Conservation (phyloP, 2,329 filamentous ascomycete species). For the Fusarium vanettenii region DNA sequence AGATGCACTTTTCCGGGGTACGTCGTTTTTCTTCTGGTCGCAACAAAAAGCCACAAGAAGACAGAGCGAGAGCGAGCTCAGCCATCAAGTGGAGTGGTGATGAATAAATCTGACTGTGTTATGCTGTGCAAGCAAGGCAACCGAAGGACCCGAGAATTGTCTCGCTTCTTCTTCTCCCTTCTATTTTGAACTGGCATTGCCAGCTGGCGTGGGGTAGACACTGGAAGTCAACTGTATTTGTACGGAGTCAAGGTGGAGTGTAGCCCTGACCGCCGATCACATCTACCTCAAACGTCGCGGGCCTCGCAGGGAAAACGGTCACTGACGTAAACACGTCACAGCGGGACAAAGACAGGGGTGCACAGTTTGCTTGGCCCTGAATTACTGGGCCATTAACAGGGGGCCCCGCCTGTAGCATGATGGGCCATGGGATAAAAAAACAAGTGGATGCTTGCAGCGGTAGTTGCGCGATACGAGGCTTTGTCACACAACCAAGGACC, state of each 20-base stretch:
- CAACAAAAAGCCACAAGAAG: not conserved
- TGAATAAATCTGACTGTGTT: not conserved
- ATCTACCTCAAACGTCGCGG: not conserved
- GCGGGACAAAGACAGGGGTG: not conserved
- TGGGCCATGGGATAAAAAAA: not conserved
- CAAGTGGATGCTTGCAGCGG: not conserved
- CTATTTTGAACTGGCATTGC: not conserved
- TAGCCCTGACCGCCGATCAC: not conserved
- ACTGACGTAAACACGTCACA: constrained; percentile 3
- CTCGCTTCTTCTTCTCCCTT: not conserved
- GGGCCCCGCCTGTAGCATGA: not conserved
- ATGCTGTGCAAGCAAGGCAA: not conserved
- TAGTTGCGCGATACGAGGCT: constrained; percentile 4
- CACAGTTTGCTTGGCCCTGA: not conserved
- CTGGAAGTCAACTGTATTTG: constrained; percentile 4
- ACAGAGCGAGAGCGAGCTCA: not conserved
- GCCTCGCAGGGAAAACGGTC: not conserved
- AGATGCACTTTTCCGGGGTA: not conserved
- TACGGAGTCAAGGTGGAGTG: constrained; percentile 11
- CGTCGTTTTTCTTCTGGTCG: not conserved
- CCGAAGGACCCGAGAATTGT: not conserved
- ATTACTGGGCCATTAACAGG: not conserved
- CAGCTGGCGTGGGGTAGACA: not conserved
- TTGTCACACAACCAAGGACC: not conserved
- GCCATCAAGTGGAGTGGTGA: not conserved